Evolutionary conservation across 1,139 yeast genomes (phyloP), one percentile per base, ranked within the genome.

Genomic region (Eremothecium gossypii): DNA sequence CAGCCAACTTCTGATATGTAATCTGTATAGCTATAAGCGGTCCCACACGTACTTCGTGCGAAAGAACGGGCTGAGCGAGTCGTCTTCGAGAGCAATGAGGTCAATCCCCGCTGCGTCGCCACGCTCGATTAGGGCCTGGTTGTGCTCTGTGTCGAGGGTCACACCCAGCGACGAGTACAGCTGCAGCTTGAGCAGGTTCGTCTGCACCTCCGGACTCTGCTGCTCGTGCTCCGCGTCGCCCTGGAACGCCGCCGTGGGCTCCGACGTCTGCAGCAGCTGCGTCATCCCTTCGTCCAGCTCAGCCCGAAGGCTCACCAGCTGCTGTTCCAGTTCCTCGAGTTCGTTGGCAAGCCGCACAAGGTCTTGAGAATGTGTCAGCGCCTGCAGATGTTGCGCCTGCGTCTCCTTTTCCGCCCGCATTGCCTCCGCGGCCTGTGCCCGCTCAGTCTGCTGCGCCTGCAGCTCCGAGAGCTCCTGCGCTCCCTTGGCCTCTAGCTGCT

Each of bases 1-100:
- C 96, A 38, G 73, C 76, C 49, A 75, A 83, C 61, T 85, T 80
- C 64, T 87, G 71, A 20, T 14, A 17, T 27, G 13, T 23, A 33
- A 10, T 39, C 32, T 41, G 33, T 33, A 32, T 41, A 38, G 13
- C 33, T 30, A 43, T 26, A 43, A 27, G 17, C 45, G 34, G 26
- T 53, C 60, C 63, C 63, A 58, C 13, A 58, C 48, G 33, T 52
- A 57, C 30, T 57, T 58, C 12, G 60, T 57, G 33, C 49, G 51
- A 41, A 50, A 58, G 31, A 41, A 56, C 8, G 52, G 55, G 38
- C 58, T 56, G 8, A 50, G 40, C 10, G 37, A 20, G 10, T 50
- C 52, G 17, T 49, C 53, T 17, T 55, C 55, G 27, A 58, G 38
- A 2, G 60, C 53, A 20, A 58, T 35, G 2, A 51, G 42, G 38